Evolutionary conservation across 78 protist species (phyloP), one percentile per base, ranked within the genome.

Genomic region (Tieghemostelium lacteum): DNA sequence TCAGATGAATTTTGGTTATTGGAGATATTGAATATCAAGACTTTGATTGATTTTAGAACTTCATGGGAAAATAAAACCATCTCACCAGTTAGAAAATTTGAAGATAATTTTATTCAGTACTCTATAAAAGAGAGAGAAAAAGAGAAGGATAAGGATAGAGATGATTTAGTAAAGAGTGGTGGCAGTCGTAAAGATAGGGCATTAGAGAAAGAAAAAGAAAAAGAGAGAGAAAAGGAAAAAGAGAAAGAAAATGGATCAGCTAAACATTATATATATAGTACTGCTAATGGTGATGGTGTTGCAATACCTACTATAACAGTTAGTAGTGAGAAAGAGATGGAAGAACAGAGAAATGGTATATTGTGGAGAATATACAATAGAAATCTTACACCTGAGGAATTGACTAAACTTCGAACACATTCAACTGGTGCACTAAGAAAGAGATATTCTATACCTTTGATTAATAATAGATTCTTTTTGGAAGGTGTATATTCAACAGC

Each of bases 1-100:
- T 67, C 77, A 26, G 88, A 80, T 54, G 88, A 80, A 40, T 80
- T 80, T 67, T 80, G 88, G 88, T 67, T 80, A 40, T 67, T 80
- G 36, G 88, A 80, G 39, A 42, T 67, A 26, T 40, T 80, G 29
- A 34, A 40, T 28, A 55, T 80, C 26, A 80, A 80, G 42, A 80
- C 88, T 39, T 57, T 80, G 36, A 57, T 80, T 28, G 88, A 80
- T 80, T 67, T 80, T 26, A 65, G 88, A 80, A 80, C 88, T 19
- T 66, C 88, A 55, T 80, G 88, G 88, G 88, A 80, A 16, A 80
- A 80, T 42, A 80, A 77, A 67, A 80, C 88, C 1, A 80, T 80
- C 12, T 80, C 88, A 42, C 88, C 88, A 28, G 88, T 80, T 37
- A 80, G 88, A 67, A 80, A 80, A 33, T 80, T 80, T 67, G 88